Conservation (phyloP, 2,329 filamentous ascomycete species). For the Huntiella omanensis region DNA sequence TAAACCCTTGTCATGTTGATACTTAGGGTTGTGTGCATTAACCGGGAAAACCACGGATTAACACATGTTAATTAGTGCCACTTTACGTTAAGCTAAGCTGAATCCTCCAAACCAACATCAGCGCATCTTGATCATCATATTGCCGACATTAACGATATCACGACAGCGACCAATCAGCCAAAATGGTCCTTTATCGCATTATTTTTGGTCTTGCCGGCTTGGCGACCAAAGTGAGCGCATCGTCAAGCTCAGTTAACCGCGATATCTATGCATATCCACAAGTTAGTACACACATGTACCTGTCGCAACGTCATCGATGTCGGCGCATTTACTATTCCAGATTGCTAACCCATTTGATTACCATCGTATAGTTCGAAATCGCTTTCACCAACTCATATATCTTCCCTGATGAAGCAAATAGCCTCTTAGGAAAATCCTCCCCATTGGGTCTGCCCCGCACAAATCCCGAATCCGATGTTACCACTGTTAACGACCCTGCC, state of each 20-base stretch:
- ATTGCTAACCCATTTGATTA: background rate
- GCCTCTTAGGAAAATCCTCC: conserved; percentile 29
- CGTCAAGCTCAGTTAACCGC: conserved; percentile 38
- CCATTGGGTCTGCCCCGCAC: conserved; percentile 8
- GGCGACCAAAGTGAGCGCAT: too few species aligned
- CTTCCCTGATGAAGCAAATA: conserved; percentile 48
- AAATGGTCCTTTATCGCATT: too few species aligned
- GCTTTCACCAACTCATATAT: conserved; percentile 56
- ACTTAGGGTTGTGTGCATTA: too few species aligned
- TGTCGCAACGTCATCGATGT: background rate
- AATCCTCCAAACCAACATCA: too few species aligned
- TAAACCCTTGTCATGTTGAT: too few species aligned
- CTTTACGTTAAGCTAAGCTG: too few species aligned
- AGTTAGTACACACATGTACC: conserved; percentile 28
- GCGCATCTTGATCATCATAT: too few species aligned
- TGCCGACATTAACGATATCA: too few species aligned
- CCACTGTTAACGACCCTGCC: conserved; percentile 18
- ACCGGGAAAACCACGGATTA: too few species aligned
- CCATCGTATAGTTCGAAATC: conserved; percentile 49
- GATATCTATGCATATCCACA: conserved; percentile 76
- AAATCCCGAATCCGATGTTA: conserved; percentile 18
- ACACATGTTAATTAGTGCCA: too few species aligned
- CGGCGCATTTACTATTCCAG: background rate
- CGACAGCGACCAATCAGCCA: too few species aligned
- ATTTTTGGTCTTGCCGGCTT: too few species aligned